Base-by-base conservation (phyloP, 2,329 filamentous ascomycete species). In the Aspergillus intermedius region DNA sequence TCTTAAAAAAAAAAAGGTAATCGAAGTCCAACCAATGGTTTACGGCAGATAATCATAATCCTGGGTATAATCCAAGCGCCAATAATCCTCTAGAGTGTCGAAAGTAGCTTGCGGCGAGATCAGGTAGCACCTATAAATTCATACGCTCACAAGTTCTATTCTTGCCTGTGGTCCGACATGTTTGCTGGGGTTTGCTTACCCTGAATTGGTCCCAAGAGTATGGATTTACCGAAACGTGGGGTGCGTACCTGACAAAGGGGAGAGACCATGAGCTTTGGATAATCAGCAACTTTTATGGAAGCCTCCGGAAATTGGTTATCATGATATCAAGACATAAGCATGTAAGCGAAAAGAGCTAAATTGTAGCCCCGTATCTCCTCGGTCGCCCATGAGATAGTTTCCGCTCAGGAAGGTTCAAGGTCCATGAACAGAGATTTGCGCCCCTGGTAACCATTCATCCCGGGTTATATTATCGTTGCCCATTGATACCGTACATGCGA, bases 1-100 rank as follows among this genome's bases (percentile, higher is more conserved):
- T 21, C 19, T 40, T 40, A 17, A 17, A 35, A 35, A 32, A 32
- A 49, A 48, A 49, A 49, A 47, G 53, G 48, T 30, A 52, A 48
- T 37, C 40, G 22, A 49, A 48, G 42, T 43, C 30, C 46, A 53
- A 49, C 37, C n/a, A 40, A 15, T 19, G 10, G 15, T 40, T 40
- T 40, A 40, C 37, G 37, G 37, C 37, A 40, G 17, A 40, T 19
- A 40, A 30, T 19, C 37, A 40, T 8, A 40, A 21, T 21, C 37
- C 37, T 19, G 37, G 13, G 15, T 19, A 40, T 21, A 40, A 40
- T 12, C 37, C 37, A 40, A 21, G 5, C 17, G 10, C 15, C 37
- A 40, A 30, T 30, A 12, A 30, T 30, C 10, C 25, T 30, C 25
- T 30, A 30, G 25, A 12, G 25, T 30, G 9, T 30, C 4, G 25